Percentiles rank a stretch among this genome's conserved stretches.
phyloP scores from a whole-genome alignment of 2,329 filamentous ascomycete species.

The Aspergillus melleus region DNA sequence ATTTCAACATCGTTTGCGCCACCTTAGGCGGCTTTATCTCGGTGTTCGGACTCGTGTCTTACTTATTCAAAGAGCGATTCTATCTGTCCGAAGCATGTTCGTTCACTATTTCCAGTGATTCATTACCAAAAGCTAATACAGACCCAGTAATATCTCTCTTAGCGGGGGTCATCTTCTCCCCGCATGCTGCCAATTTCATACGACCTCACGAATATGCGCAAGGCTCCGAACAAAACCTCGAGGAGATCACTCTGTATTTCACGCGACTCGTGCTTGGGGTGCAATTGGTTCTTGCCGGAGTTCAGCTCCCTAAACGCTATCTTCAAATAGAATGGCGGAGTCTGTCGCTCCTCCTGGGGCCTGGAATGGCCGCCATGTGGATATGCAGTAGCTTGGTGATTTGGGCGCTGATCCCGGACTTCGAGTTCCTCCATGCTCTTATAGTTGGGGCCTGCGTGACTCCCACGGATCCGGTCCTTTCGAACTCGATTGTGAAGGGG shows the following conservation, averaged over 20 bases:
- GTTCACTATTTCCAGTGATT: slow-evolving; percentile 36
- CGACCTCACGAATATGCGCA: slow-evolving; percentile 73
- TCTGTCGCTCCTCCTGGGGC: slow-evolving; percentile 72
- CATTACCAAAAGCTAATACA: background rate
- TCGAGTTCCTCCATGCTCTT: slow-evolving; percentile 75
- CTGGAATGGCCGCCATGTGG: slow-evolving; percentile 88
- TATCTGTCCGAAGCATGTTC: slow-evolving; percentile 87
- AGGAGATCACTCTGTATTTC: slow-evolving; percentile 78
- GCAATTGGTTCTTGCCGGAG: slow-evolving; percentile 83
- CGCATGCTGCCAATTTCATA: slow-evolving; percentile 73
- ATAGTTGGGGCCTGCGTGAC: slow-evolving; percentile 85
- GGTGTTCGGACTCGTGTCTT: slow-evolving; percentile 86
- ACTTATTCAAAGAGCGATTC: slow-evolving; percentile 83
- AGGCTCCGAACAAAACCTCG: slow-evolving; percentile 57
- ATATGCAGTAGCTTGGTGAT: slow-evolving; percentile 74
- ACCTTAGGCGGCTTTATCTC: slow-evolving; percentile 84
- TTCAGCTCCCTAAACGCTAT: slow-evolving; percentile 84
- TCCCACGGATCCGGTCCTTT: slow-evolving; percentile 84
- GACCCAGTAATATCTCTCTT: slow-evolving; percentile 75
- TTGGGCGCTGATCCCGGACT: slow-evolving; percentile 71
- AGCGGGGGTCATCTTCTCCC: slow-evolving; percentile 75
- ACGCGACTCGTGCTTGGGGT: slow-evolving; percentile 84
- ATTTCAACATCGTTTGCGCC: slow-evolving; percentile 83
- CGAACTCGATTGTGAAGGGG: slow-evolving; percentile 88
- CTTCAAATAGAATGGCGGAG: slow-evolving; percentile 76